Conservation (phyloP, 106 monocot species). For the Chionographis japonica region DNA sequence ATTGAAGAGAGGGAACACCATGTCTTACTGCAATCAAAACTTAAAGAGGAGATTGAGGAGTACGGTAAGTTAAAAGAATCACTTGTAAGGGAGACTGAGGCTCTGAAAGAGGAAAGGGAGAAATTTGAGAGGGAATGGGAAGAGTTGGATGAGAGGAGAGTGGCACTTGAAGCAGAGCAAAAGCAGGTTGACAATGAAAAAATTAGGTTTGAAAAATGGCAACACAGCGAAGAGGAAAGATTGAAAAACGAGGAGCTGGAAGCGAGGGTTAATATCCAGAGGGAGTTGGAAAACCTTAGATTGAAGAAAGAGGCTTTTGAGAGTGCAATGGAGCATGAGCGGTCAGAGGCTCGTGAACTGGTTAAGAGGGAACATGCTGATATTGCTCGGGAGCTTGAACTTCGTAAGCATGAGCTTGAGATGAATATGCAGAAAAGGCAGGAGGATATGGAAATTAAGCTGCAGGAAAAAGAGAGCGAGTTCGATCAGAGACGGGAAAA, state of each 20-base stretch:
- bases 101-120: slow-evolving; percentile 64
- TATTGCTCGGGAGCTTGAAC: slow-evolving; percentile 41
- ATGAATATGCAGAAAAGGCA: slow-evolving; percentile 47
- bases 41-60: slow-evolving; percentile 83
- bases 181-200: slow-evolving; percentile 51
- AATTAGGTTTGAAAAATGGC: slow-evolving; percentile 66
- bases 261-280: slow-evolving; percentile 28
- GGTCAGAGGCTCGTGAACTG: slow-evolving; percentile 33
- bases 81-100: slow-evolving; percentile 51
- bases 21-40: slow-evolving; percentile 36
- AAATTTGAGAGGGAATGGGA: slow-evolving; percentile 97
- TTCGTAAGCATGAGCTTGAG: slow-evolving; percentile 51
- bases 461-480: slow-evolving; percentile 48
- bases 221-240: slow-evolving; percentile 46
- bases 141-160: slow-evolving; percentile 72
- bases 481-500: slow-evolving; percentile 45
- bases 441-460: slow-evolving; percentile 34
- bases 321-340: slow-evolving; percentile 52
- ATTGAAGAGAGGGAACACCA: slow-evolving; percentile 62
- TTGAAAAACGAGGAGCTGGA: slow-evolving; percentile 42
- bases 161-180: slow-evolving; percentile 34
- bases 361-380: slow-evolving; percentile 50
- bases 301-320: slow-evolving; percentile 73
- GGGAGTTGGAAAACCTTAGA: slow-evolving; percentile 58
- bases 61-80: slow-evolving; percentile 49